Percentiles rank a stretch among this genome's conserved stretches.
phyloP scores from a whole-genome alignment of 2,329 filamentous ascomycete species.

The Cladosporium sp. region DNA sequence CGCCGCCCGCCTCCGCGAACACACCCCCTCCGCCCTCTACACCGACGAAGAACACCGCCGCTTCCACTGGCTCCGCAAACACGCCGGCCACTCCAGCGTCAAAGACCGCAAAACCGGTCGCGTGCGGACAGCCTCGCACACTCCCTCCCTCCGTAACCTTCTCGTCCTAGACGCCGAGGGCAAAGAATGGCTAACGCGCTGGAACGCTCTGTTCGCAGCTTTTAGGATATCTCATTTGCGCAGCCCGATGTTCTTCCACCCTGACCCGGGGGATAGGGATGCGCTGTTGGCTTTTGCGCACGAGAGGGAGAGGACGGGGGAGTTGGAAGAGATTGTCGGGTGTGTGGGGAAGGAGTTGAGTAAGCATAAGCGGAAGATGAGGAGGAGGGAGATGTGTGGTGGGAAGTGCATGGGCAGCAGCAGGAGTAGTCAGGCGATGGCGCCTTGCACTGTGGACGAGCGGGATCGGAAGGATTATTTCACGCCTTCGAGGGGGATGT shows the following conservation, averaged over 20 bases:
- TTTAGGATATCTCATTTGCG: conserved; percentile 71
- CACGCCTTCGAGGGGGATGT: conserved; percentile 43
- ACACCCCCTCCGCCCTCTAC: conserved; percentile 74
- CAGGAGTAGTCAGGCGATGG: conserved; percentile 21
- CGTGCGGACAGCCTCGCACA: conserved; percentile 35
- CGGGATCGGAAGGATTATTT: conserved; percentile 51
- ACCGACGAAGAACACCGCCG: conserved; percentile 79
- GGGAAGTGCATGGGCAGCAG: not conserved
- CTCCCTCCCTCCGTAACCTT: conserved; percentile 37
- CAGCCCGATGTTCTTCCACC: conserved; percentile 81
- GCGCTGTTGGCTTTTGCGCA: conserved; percentile 70
- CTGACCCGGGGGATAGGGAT: conserved; percentile 74
- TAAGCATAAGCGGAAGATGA: conserved; percentile 73
- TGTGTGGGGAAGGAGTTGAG: conserved; percentile 79
- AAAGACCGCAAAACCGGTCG: conserved; percentile 53
- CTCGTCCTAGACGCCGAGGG: conserved; percentile 68
- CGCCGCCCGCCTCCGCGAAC: conserved; percentile 69
- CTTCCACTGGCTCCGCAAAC: conserved; percentile 74
- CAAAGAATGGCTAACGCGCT: conserved; percentile 66
- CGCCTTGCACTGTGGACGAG: conserved; percentile 44
- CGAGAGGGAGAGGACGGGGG: conserved; percentile 58
- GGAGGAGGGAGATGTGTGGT: conserved; percentile 41
- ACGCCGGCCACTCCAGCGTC: conserved; percentile 60
- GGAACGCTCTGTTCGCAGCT: conserved; percentile 68
- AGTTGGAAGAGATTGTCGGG: conserved; percentile 69